Percentiles rank a stretch among this genome's conserved stretches.
Evolutionary conservation across 140 eudicot genomes (phyloP).

Genomic region (Cichorium intybus): DNA sequence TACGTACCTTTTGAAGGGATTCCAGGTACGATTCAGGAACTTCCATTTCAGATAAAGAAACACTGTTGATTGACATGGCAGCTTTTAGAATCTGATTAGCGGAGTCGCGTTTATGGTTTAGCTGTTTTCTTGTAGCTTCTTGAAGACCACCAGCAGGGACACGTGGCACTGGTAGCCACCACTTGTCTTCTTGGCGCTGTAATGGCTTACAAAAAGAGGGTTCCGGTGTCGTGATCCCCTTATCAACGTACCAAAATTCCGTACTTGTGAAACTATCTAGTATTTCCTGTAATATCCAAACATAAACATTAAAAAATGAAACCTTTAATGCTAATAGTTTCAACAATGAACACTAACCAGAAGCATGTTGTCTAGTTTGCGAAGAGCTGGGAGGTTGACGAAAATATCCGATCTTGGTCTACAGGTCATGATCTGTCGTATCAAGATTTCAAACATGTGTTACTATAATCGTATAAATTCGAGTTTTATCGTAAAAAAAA

Average conservation of each 20-base stretch:
- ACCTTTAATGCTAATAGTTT: neutral
- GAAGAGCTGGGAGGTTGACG: constrained; percentile 92
- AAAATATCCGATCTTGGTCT: constrained; percentile 77
- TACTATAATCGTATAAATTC: neutral
- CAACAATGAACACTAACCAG: constrained; percentile 48
- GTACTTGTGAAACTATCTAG: constrained; percentile 72
- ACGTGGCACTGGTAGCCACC: constrained; percentile 99
- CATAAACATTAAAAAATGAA: constrained; percentile 18
- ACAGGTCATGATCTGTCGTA: constrained; percentile 79
- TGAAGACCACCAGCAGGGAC: constrained; percentile 88
- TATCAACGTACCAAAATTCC: constrained; percentile 96
- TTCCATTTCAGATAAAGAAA: constrained; percentile 83
- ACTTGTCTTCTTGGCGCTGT: constrained; percentile 88
- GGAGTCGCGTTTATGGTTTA: constrained; percentile 79
- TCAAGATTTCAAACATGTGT: constrained; percentile 5
- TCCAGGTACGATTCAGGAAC: constrained; percentile 89
- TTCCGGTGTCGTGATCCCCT: constrained; percentile 72
- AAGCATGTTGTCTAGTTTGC: constrained; percentile 93
- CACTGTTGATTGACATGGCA: constrained; percentile 77
- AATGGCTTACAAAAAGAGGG: constrained; percentile 58
- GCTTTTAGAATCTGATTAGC: constrained; percentile 89
- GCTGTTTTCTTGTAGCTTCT: constrained; percentile 56
- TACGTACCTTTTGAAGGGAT: constrained; percentile 91
- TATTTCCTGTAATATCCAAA: constrained; percentile 54
- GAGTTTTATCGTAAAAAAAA: neutral